These are phyloP conservation scores for Kwoniella dendrophila DNA, from an alignment of 768 basidiomycete species.

Conservation along the genomic window DNA sequence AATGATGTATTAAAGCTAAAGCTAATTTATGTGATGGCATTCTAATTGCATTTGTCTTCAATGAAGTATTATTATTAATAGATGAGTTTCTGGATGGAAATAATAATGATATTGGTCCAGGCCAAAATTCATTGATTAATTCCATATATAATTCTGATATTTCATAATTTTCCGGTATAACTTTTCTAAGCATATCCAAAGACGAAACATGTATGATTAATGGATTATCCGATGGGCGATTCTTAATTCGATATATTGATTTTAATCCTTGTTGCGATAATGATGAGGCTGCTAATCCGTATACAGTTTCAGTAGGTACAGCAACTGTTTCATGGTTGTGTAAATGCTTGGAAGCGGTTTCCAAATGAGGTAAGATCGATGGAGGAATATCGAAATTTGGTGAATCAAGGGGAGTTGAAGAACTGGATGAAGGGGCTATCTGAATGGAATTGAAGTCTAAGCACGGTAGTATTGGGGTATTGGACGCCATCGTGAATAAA, in stretches of 20 bases:
- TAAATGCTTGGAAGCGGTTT: conserved; percentile 44
- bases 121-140: conserved; percentile 88
- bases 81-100: conserved; percentile 71
- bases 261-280: conserved; percentile 63
- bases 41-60: conserved; percentile 73
- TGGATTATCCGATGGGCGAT: conserved; percentile 92
- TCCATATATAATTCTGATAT: conserved; percentile 69
- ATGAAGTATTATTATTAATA: conserved; percentile 47
- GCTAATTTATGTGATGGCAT: conserved; percentile 96
- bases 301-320: conserved; percentile 97
- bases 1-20: conserved; percentile 76
- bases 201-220: conserved; percentile 96
- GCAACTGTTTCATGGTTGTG: conserved; percentile 61
- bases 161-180: conserved; percentile 68
- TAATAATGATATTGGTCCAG: conserved; percentile 86
- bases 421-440: conserved; percentile 27
- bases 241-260: conserved; percentile 83
- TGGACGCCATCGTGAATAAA: conserved; percentile 17
- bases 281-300: conserved; percentile 91
- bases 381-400: conserved; percentile 39
- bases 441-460: conserved; percentile 21
- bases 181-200: conserved; percentile 70
- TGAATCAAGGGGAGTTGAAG: conserved; percentile 36
- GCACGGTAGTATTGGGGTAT: conserved; percentile 49
- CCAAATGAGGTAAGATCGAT: conserved; percentile 28